These are phyloP conservation scores for Macroventuria anomochaeta DNA, from an alignment of 2,329 filamentous ascomycete genomes.

Conservation along the genomic window DNA sequence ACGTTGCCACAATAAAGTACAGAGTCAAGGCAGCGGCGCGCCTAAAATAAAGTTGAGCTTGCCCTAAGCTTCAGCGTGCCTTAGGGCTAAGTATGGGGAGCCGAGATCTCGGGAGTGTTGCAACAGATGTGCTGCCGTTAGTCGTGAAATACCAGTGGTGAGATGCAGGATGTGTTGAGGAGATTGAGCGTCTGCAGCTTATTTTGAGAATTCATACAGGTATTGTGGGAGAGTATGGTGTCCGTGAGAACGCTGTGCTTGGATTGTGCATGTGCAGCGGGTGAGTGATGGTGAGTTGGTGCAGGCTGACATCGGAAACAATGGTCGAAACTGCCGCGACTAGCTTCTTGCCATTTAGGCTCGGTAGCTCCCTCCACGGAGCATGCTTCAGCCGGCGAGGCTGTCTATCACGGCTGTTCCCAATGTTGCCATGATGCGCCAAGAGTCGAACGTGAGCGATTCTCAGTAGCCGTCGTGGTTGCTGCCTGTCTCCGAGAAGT, in stretches of 20 bases:
- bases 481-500: no score
- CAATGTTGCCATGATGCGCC: not conserved
- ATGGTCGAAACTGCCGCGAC: constrained; percentile 7
- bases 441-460: no score
- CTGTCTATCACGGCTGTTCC: constrained; percentile 1
- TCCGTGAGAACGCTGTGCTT: not conserved
- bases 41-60: constrained; percentile 19
- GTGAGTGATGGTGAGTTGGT: constrained; percentile 8
- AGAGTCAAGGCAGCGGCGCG: constrained; percentile 14
- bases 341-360: constrained; percentile 3
- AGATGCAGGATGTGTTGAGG: not conserved
- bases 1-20: not conserved
- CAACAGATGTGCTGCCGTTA: constrained; percentile 4
- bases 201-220: not conserved
- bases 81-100: constrained; percentile 20
- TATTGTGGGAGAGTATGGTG: not conserved
- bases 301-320: constrained; percentile 16
- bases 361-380: constrained; percentile 6
- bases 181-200: not conserved
- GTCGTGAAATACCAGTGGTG: constrained; percentile 1
- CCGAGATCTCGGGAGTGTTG: constrained; percentile 14
- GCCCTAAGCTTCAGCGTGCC: constrained; percentile 10
- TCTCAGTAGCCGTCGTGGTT: no score
- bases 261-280: not conserved
- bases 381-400: not conserved